Evolutionary conservation across 768 basidiomycete species (phyloP).

Genomic region (Tricholoma sp.): DNA sequence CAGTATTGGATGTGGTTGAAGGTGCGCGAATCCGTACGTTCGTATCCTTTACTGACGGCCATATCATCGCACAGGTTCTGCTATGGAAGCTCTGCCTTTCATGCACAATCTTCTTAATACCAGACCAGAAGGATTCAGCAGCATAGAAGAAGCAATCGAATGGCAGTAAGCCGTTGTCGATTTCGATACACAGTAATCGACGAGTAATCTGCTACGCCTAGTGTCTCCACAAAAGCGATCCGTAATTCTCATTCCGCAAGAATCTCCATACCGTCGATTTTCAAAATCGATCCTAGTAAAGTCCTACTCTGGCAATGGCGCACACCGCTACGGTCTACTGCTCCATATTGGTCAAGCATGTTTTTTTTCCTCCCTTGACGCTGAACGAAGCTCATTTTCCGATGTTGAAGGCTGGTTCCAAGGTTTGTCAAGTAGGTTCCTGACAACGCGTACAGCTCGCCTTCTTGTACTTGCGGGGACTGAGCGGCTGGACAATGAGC

Average conservation of each 20-base stretch:
- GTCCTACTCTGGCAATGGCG: constrained; percentile 65
- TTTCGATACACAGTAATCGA: neutral
- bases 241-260: constrained; percentile 79
- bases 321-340: constrained; percentile 77
- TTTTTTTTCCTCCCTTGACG: constrained; percentile 4
- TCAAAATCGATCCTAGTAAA: constrained; percentile 43
- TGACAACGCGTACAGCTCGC: constrained; percentile 73
- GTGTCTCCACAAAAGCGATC: constrained; percentile 77
- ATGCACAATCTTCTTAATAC: constrained; percentile 87
- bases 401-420: constrained; percentile 77
- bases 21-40: constrained; percentile 35
- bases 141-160: constrained; percentile 78
- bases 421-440: constrained; percentile 75
- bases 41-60: neutral
- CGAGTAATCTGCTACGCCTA: constrained; percentile 22
- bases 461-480: constrained; percentile 89
- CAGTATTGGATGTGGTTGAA: constrained; percentile 87
- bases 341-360: constrained; percentile 87
- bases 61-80: constrained; percentile 58
- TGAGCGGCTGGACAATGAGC: constrained; percentile 85
- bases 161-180: constrained; percentile 77
- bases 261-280: constrained; percentile 80
- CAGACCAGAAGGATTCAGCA: constrained; percentile 82
- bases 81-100: constrained; percentile 86
- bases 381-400: neutral